A percentile compares a stretch with the other conserved stretches of the same genome.
Evolutionary conservation across 306 rosid species (phyloP).

Genomic region (Cucurbita ficifolia): DNA sequence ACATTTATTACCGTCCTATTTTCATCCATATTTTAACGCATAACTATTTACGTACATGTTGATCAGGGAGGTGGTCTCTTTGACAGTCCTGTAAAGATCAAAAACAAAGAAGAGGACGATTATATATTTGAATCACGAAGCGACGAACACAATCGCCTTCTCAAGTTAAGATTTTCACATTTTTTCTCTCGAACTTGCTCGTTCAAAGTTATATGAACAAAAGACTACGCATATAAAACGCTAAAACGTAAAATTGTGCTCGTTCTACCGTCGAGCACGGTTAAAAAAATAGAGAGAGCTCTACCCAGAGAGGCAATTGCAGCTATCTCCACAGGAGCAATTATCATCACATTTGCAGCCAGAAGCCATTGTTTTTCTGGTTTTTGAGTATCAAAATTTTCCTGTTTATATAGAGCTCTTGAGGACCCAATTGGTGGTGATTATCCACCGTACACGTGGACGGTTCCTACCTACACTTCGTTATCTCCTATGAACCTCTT

Average conservation of each 20-base stretch:
- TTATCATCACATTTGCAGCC: conserved; percentile 19
- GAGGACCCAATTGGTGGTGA: not conserved
- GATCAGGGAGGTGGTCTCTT: not conserved
- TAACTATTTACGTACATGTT: not conserved
- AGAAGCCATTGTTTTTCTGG: not conserved
- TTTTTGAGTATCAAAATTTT: not conserved
- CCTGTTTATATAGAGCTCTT: conserved; percentile 1
- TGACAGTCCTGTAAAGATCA: not conserved
- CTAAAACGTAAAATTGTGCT: no score
- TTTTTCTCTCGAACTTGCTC: no score
- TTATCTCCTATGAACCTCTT: not conserved
- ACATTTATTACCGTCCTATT: not conserved
- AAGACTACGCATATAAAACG: no score
- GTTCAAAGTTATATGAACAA: no score
- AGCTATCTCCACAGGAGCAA: conserved; percentile 24
- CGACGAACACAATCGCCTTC: no score
- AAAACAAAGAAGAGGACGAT: not conserved
- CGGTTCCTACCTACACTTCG: not conserved
- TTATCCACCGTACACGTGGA: conserved; percentile 28
- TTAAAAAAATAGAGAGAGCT: no score
- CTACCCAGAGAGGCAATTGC: conserved; percentile 15
- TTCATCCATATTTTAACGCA: no score
- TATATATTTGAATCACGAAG: not conserved
- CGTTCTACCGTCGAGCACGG: no score
- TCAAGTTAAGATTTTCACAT: no score